Percentiles rank a stretch among this genome's conserved stretches.
phyloP scores from a whole-genome alignment of 345 rosid species.

The Salix purpurea region DNA sequence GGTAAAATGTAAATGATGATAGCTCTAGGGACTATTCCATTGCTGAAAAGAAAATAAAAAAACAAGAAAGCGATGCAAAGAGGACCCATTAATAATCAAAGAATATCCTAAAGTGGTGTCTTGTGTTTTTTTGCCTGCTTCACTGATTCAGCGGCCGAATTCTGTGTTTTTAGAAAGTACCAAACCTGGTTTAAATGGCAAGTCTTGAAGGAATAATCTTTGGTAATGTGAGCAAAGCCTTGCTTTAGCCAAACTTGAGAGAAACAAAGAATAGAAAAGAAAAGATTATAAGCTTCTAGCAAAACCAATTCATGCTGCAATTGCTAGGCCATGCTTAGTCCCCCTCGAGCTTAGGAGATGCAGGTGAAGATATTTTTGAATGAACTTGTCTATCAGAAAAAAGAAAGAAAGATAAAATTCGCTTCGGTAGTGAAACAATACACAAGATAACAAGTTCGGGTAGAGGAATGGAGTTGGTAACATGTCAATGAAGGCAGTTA shows the following conservation, averaged over 20 bases:
- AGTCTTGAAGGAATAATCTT: background rate
- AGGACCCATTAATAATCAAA: no score
- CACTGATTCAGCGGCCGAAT: no score
- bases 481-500: conserved; percentile 17
- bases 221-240: background rate
- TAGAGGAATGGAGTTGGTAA: conserved; percentile 12
- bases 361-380: background rate
- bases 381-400: no score
- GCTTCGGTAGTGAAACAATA: background rate
- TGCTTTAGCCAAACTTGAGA: background rate
- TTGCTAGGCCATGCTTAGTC: background rate
- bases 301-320: background rate
- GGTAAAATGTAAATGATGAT: no score
- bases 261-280: background rate
- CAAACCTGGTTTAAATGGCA: background rate
- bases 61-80: no score
- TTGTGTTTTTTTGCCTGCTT: no score
- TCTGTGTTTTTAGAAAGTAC: no score
- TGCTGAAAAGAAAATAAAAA: background rate
- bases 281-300: background rate
- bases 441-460: conserved; percentile 6
- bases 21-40: no score
- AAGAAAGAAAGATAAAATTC: background rate
- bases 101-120: no score
- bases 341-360: background rate